Conservation (phyloP, 2,329 filamentous ascomycete species). For the Ambrosiella beaveri region DNA sequence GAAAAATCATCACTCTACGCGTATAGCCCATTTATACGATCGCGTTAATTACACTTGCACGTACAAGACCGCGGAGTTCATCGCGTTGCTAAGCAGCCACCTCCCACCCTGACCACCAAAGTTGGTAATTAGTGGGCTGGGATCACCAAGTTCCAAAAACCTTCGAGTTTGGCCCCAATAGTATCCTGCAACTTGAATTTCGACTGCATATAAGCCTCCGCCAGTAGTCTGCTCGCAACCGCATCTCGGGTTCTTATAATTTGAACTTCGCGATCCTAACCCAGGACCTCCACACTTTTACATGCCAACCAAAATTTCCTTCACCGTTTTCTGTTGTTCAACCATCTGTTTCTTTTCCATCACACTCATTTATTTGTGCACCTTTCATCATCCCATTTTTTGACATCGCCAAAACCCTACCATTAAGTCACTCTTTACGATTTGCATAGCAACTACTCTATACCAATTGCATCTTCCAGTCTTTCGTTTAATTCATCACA, state of each 20-base stretch:
- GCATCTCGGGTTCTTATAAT: too few relatives aligned
- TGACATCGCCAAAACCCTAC: neutral
- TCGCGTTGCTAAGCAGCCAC: conserved; percentile 7
- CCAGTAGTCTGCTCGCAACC: too few relatives aligned
- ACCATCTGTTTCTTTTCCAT: neutral
- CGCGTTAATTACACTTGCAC: neutral
- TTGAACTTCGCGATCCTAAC: neutral
- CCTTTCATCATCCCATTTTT: neutral
- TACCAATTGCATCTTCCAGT: neutral
- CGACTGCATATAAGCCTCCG: too few relatives aligned
- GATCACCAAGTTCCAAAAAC: neutral
- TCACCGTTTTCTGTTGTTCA: neutral
- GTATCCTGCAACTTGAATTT: too few relatives aligned
- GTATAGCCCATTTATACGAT: neutral
- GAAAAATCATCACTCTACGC: conserved; percentile 6
- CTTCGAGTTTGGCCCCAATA: too few relatives aligned
- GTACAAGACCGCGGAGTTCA: neutral
- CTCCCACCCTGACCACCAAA: neutral
- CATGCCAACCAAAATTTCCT: neutral
- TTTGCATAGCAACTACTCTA: neutral
- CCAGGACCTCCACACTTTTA: neutral
- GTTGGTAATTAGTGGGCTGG: neutral
- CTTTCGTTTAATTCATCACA: neutral
- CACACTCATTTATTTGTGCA: neutral
- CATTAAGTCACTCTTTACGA: neutral